These are phyloP conservation scores for Phytopythium mirpurense DNA, from an alignment of 352 stramenopile genomes.

Conservation along the genomic window DNA sequence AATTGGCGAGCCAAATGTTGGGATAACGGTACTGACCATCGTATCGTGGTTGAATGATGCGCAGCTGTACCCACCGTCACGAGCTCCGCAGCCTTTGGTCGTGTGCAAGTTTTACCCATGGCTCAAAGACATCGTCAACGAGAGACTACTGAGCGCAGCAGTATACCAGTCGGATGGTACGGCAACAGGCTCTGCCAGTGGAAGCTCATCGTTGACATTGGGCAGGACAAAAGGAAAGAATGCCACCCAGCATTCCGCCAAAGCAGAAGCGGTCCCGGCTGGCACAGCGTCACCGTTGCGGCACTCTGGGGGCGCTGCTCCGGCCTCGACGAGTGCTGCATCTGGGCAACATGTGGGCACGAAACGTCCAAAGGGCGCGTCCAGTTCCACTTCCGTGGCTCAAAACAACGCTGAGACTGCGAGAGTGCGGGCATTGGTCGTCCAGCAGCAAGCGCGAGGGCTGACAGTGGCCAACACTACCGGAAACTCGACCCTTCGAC, in stretches of 20 bases:
- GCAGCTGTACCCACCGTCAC: slow-evolving; percentile 75
- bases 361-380: slow-evolving; percentile 40
- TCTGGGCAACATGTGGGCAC: slow-evolving; percentile 4
- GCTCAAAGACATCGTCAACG: slow-evolving; percentile 83
- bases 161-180: slow-evolving; percentile 54
- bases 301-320: background rate
- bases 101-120: slow-evolving; percentile 87
- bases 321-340: background rate
- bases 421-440: slow-evolving; percentile 46
- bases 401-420: slow-evolving; percentile 56
- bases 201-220: slow-evolving; percentile 6
- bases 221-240: slow-evolving; percentile 42
- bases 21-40: slow-evolving; percentile 5
- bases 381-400: slow-evolving; percentile 19
- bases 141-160: slow-evolving; percentile 64
- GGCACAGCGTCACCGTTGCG: slow-evolving; percentile 6
- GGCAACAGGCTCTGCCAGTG: background rate
- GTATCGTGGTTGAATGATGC: slow-evolving; percentile 3
- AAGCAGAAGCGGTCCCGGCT: slow-evolving; percentile 6
- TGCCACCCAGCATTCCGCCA: background rate
- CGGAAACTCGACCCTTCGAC: slow-evolving; percentile 62
- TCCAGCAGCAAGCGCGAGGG: slow-evolving; percentile 30
- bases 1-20: background rate
- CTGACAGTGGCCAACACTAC: slow-evolving; percentile 47
- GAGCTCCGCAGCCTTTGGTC: slow-evolving; percentile 61